Conservation (phyloP, 805 yeast genomes). For the Scheffersomyces stipitis region DNA sequence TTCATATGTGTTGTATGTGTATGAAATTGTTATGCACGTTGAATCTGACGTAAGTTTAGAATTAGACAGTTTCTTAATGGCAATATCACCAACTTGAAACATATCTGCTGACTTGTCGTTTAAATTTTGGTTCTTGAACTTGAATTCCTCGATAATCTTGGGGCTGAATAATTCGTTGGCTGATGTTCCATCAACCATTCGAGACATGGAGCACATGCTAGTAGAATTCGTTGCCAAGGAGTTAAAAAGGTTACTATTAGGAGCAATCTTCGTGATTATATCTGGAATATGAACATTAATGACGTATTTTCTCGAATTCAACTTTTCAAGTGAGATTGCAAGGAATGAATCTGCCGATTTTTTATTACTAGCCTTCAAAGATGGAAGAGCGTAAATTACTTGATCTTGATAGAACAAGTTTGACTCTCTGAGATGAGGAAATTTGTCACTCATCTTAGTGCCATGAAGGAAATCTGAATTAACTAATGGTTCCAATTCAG, state of each 20-base stretch:
- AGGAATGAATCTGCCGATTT: constrained; percentile 4
- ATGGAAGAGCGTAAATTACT: constrained; percentile 31
- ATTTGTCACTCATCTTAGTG: constrained; percentile 20
- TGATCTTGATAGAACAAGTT: constrained; percentile 26
- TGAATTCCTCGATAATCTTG: constrained; percentile 8
- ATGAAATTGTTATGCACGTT: constrained; percentile 38
- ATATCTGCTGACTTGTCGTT: constrained; percentile 5
- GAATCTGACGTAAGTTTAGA: background rate
- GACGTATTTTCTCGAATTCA: constrained; percentile 33
- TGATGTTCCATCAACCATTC: constrained; percentile 9
- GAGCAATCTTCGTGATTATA: constrained; percentile 32
- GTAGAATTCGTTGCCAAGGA: constrained; percentile 6
- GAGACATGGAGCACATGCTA: constrained; percentile 8
- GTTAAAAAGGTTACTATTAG: constrained; percentile 21
- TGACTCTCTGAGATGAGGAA: constrained; percentile 28
- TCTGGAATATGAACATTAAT: constrained; percentile 46
- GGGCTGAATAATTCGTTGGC: constrained; percentile 15
- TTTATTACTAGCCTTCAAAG: constrained; percentile 1
- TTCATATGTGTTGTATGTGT: constrained; percentile 33
- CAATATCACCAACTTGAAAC: constrained; percentile 14
- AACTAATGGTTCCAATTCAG: constrained; percentile 14
- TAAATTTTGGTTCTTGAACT: constrained; percentile 19
- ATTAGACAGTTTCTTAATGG: constrained; percentile 1
- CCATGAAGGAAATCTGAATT: constrained; percentile 4
- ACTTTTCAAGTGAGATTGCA: constrained; percentile 38